Evolutionary conservation across 192 early-diverging fungal genomes (phyloP), one percentile per base, ranked within the genome.

Genomic region (Rhizoclosmatium globosum): DNA sequence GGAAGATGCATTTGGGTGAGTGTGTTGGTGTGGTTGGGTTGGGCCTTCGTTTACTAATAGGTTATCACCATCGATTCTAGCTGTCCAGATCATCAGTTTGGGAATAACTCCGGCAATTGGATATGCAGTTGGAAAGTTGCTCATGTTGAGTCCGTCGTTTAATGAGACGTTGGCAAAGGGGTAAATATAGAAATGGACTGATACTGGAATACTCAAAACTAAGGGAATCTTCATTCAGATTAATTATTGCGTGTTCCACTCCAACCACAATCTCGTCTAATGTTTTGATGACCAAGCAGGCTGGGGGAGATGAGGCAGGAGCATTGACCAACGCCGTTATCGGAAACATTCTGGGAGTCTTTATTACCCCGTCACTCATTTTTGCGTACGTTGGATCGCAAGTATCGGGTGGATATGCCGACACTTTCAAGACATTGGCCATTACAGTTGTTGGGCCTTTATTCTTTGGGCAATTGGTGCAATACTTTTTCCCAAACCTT

Each of bases 191-290:
- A 6, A 9, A 13, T 44, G n/a, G 1, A n/a, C 17, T 3, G 6
- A 13, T 68, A 19, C 1, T 3, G 6, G 3, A 44, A 57, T n/a
- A 7, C 50, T 38, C 64, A 3, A 65, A 1, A 42, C 47, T 3
- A 7, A 19, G 19, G 46, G n/a, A n/a, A 4, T 47, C 58, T 45
- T 47, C 65, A 31, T 71, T 21, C 57, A 79, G 81, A 4, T 77
- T 94, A 53, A 85, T 92, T 13, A 89, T 94, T 68, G 86, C 89
- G 53, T 88, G 87, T 13, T 82, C 86, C 6, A 91, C 88, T 3
- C 93, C 93, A 0, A 94, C 93, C 0, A 94, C 93, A 4, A 89
- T 94, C 59, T 92, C 92, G 2, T 94, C 93, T 17, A 94, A 94
- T 78, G 91, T 92, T 4, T 86, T 94, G 70, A 94, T 94, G 93